Conservation (phyloP, 2,329 filamentous ascomycete species). For the Aspergillus phoenicis region DNA sequence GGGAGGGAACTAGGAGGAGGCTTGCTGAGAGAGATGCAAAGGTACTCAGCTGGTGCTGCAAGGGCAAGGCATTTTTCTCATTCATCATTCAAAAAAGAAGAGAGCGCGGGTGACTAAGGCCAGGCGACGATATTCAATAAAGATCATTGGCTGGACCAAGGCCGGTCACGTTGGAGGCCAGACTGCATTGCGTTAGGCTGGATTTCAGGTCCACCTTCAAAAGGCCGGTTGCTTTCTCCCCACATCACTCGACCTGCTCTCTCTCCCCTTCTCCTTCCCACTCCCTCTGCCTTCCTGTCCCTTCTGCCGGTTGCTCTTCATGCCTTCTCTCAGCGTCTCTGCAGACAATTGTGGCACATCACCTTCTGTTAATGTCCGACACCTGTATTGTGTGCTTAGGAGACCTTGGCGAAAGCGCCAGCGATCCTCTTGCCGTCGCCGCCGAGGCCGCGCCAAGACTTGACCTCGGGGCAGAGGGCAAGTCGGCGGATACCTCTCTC, state of each 20-base stretch:
- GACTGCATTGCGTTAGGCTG: constrained; percentile 43
- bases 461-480: constrained; percentile 37
- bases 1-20: neutral
- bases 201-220: constrained; percentile 44
- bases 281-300: constrained; percentile 21
- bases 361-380: constrained; percentile 59
- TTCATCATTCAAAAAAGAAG: neutral
- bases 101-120: constrained; percentile 5
- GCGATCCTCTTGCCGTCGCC: constrained; percentile 50
- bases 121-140: constrained; percentile 11
- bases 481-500: constrained; percentile 28
- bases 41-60: constrained; percentile 9
- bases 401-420: constrained; percentile 64
- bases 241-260: constrained; percentile 33
- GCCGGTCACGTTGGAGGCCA: constrained; percentile 41
- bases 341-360: constrained; percentile 31
- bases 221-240: constrained; percentile 39
- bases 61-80: constrained; percentile 14
- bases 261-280: constrained; percentile 28
- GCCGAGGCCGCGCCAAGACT: constrained; percentile 47
- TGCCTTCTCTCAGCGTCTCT: constrained; percentile 38
- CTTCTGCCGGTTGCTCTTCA: constrained; percentile 38
- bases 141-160: constrained; percentile 20
- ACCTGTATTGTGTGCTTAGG: constrained; percentile 73
- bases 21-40: constrained; percentile 1